These are phyloP conservation scores for Diaporthe batatas DNA, from an alignment of 2,329 filamentous ascomycete genomes.

Conservation along the genomic window DNA sequence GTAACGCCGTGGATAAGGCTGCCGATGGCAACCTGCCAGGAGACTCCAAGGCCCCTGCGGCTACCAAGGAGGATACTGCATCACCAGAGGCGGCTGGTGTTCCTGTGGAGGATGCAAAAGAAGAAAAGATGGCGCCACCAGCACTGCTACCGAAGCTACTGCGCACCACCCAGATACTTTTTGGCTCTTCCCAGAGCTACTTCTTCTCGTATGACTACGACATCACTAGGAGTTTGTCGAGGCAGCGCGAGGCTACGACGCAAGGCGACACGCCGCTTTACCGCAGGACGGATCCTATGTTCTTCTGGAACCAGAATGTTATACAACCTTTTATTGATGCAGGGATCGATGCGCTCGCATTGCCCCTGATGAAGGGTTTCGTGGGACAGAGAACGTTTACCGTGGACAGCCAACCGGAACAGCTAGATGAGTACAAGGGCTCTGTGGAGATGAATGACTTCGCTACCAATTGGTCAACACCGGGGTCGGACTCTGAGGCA, in stretches of 20 bases:
- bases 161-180: constrained; percentile 85
- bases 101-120: constrained; percentile 38
- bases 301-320: constrained; percentile 92
- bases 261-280: constrained; percentile 78
- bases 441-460: constrained; percentile 57
- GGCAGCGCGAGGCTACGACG: constrained; percentile 58
- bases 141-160: constrained; percentile 84
- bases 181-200: constrained; percentile 86
- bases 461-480: constrained; percentile 38
- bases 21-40: constrained; percentile 19
- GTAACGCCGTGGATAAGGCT: constrained; percentile 56
- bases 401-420: constrained; percentile 73
- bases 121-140: constrained; percentile 43
- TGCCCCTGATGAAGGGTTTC: constrained; percentile 95
- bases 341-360: constrained; percentile 77
- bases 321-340: constrained; percentile 79
- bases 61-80: constrained; percentile 31
- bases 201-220: constrained; percentile 97
- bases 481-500: constrained; percentile 34
- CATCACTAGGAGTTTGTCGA: constrained; percentile 77
- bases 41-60: constrained; percentile 35
- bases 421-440: constrained; percentile 62
- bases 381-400: constrained; percentile 88
- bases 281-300: constrained; percentile 79
- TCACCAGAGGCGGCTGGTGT: constrained; percentile 41